Evolutionary conservation across 1,139 yeast genomes (phyloP).

Genomic region (Sugiyamaella japonica): DNA sequence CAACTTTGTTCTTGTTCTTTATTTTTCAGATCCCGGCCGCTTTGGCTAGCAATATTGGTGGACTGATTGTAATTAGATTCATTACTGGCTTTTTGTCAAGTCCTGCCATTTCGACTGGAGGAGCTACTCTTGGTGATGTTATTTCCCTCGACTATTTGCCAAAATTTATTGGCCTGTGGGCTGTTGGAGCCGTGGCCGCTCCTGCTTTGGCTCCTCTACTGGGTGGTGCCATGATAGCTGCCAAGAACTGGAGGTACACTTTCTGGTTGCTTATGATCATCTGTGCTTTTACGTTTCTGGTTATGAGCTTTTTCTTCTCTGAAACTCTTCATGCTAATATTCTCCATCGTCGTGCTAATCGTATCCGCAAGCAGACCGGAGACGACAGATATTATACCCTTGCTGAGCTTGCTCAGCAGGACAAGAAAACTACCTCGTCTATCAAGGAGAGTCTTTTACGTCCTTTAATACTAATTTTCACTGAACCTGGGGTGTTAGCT

Average conservation of each 20-base stretch:
- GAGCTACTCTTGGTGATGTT: constrained; percentile 76
- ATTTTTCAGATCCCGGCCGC: constrained; percentile 53
- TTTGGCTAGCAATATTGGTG: constrained; percentile 50
- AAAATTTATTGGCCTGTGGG: constrained; percentile 49
- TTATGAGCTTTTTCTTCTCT: constrained; percentile 46
- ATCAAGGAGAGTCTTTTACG: constrained; percentile 50
- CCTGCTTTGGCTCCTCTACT: constrained; percentile 66
- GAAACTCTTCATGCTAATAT: constrained; percentile 52
- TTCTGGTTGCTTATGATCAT: constrained; percentile 48
- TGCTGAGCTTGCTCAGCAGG: constrained; percentile 27
- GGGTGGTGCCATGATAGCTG: constrained; percentile 55
- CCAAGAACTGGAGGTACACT: constrained; percentile 35
- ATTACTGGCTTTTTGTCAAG: constrained; percentile 77
- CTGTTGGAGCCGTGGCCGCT: constrained; percentile 56
- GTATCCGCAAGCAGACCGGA: constrained; percentile 49
- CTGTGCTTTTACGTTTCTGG: constrained; percentile 41
- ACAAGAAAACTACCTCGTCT: constrained; percentile 25
- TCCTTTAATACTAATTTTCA: constrained; percentile 44
- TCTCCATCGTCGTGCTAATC: constrained; percentile 47
- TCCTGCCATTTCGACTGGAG: constrained; percentile 84
- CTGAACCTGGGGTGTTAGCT: constrained; percentile 40
- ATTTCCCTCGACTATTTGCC: constrained; percentile 25
- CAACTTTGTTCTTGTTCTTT: constrained; percentile 54
- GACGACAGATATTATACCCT: constrained; percentile 33
- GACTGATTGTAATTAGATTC: constrained; percentile 62